phyloP scores from a whole-genome alignment of 75 land plant genomes.

The Sequoiadendron giganteum region DNA sequence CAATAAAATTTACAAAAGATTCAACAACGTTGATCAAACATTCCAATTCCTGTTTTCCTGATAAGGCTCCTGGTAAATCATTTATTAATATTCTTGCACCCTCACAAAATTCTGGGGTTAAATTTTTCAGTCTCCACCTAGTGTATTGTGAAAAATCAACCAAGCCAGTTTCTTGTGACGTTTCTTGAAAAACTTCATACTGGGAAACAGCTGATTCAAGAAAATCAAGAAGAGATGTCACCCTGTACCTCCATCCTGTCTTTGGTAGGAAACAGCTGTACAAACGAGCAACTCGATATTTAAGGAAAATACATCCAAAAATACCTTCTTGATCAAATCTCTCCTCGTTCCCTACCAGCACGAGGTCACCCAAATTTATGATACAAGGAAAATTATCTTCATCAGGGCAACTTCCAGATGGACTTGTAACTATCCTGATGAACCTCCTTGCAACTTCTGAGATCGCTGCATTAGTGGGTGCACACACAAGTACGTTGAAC shows the following conservation, averaged over 20 bases:
- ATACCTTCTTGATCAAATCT: conserved; percentile 38
- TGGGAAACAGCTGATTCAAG: conserved; percentile 28
- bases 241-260: conserved; percentile 41
- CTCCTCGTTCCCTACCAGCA: conserved; percentile 71
- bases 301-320: conserved; percentile 51
- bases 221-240: conserved; percentile 33
- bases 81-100: background rate
- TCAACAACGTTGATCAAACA: background rate
- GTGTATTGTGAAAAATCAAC: background rate
- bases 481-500: conserved; percentile 49
- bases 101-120: background rate
- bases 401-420: background rate
- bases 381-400: background rate
- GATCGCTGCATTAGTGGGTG: conserved; percentile 66
- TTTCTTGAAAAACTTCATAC: conserved; percentile 25
- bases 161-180: background rate
- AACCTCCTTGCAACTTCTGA: conserved; percentile 40
- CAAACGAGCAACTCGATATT: conserved; percentile 48
- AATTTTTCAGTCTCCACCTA: background rate
- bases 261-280: conserved; percentile 26
- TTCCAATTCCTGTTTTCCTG: conserved; percentile 1
- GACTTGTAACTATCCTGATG: conserved; percentile 17
- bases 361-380: conserved; percentile 44
- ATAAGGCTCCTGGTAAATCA: background rate
- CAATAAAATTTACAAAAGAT: background rate